These are phyloP conservation scores for Lyophyllum decastes DNA, from an alignment of 768 basidiomycete species.

Conservation along the genomic window DNA sequence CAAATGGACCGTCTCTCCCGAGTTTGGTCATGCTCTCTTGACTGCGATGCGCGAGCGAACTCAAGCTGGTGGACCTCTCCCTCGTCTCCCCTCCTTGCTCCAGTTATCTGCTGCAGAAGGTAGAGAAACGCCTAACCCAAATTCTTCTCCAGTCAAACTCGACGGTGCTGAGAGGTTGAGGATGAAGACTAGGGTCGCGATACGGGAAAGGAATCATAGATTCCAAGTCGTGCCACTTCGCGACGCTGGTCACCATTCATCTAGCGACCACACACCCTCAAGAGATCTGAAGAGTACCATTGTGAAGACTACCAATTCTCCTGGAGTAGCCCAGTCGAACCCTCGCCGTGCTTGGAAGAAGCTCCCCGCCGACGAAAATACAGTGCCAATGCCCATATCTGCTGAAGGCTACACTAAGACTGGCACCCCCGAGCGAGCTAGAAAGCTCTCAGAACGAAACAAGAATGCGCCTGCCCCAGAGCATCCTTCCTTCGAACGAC, in stretches of 20 bases:
- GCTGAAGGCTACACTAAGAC: background rate
- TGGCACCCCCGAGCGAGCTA: background rate
- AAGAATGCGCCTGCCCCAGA: constrained; percentile 4
- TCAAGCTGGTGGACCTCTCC: constrained; percentile 14
- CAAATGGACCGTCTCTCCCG: constrained; percentile 20
- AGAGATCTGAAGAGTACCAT: background rate
- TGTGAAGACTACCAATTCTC: background rate
- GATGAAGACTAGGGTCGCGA: constrained; percentile 47
- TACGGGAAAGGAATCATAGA: constrained; percentile 43
- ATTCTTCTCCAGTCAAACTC: constrained; percentile 14
- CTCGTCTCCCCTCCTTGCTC: constrained; percentile 17
- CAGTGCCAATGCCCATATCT: background rate
- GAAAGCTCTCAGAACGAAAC: constrained; percentile 7
- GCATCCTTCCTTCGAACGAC: background rate
- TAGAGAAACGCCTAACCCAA: constrained; percentile 11
- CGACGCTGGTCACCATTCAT: constrained; percentile 22
- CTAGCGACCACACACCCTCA: background rate
- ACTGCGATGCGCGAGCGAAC: constrained; percentile 17
- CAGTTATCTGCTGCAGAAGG: constrained; percentile 13
- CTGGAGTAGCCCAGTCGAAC: background rate
- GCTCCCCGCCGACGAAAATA: constrained; percentile 8
- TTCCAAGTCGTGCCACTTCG: constrained; percentile 45
- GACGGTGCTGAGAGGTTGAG: constrained; percentile 26
- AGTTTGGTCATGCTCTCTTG: constrained; percentile 17
- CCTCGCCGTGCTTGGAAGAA: constrained; percentile 7